Base-by-base conservation (phyloP, 1,284 basidiomycete genomes). In the Papiliotrema laurentii region DNA sequence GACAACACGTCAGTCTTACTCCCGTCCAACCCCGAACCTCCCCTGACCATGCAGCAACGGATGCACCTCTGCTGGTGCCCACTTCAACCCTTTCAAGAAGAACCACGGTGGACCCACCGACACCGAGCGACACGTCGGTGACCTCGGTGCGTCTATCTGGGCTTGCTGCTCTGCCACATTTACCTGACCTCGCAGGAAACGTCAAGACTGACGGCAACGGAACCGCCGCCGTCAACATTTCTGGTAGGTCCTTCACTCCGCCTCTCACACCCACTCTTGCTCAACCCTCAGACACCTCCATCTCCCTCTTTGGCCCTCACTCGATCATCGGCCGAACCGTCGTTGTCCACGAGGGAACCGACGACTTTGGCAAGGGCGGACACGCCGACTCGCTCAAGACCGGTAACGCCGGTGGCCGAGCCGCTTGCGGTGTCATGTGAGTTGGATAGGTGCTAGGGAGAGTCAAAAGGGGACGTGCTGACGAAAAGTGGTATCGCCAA, bases 341-440 rank as follows among this genome's bases (percentile, higher is more conserved):
- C 53, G 66, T 63, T 5, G 75, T 87, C 34, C 85, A 87, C 72
- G 80, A 78, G 49, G 84, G 84, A 16, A 79, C 78, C 16, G 86
- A 89, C 65, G 86, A 89, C 64, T 78, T 87, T 53, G 86, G 86
- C 16, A 77, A 73, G 57, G 85, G 85, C n/a, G 77, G 73, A 34
- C 78, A 84, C 64, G 73, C 79, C 19, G 84, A 86, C 57, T 84
- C 83, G 27, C 72, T 82, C 49, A 85, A 80, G 68, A 87, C 84
- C 14, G 86, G 86, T 18, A 85, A 87, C 64, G 83, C 86, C 46
- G 85, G 85, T 44, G 81, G 77, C 38, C 76, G 85, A 50, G 78
- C 81, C 30, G 85, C 85, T 19, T 87, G 86, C 63, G 86, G 86
- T 62, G 81, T 87, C 48, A 85, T 88, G 60, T 84, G 83, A 82